Conservation (phyloP, 192 early-diverging fungal genomes). For the Coemansia sp. region DNA sequence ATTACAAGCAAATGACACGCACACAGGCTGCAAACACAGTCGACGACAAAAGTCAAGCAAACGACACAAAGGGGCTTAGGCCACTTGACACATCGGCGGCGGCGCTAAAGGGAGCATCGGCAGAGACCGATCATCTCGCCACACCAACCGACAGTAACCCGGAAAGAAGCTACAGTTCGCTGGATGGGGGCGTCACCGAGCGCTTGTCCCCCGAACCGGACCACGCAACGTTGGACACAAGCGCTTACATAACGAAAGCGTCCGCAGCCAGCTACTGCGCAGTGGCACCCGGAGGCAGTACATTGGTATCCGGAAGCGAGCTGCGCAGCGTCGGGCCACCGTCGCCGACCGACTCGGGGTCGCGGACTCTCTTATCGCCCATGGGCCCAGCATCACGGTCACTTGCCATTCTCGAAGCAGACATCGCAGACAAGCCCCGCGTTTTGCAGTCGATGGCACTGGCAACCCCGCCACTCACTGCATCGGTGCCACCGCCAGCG, state of each 20-base stretch:
- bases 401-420: not conserved
- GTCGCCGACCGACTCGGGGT: not conserved
- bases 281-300: not conserved
- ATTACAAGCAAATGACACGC: not conserved
- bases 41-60: not conserved
- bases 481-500: slow-evolving; percentile 6
- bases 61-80: not conserved
- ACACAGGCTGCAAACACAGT: not conserved
- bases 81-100: slow-evolving; percentile 10
- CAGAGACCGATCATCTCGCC: slow-evolving; percentile 8
- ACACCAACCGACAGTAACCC: slow-evolving; percentile 37
- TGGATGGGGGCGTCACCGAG: slow-evolving; percentile 1
- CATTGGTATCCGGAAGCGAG: not conserved
- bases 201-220: not conserved
- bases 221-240: slow-evolving; percentile 5
- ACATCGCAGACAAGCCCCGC: not conserved
- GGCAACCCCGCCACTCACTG: slow-evolving; percentile 16
- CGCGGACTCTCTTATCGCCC: slow-evolving; percentile 3
- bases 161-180: slow-evolving; percentile 15
- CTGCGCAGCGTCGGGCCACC: slow-evolving; percentile 11
- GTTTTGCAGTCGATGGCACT: not conserved
- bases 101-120: slow-evolving; percentile 3
- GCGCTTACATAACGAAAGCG: slow-evolving; percentile 7
- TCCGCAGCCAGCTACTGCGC: slow-evolving; percentile 8
- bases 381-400: not conserved